Base-by-base conservation (phyloP, 2,329 filamentous ascomycete genomes). In the Moelleriella libera region DNA sequence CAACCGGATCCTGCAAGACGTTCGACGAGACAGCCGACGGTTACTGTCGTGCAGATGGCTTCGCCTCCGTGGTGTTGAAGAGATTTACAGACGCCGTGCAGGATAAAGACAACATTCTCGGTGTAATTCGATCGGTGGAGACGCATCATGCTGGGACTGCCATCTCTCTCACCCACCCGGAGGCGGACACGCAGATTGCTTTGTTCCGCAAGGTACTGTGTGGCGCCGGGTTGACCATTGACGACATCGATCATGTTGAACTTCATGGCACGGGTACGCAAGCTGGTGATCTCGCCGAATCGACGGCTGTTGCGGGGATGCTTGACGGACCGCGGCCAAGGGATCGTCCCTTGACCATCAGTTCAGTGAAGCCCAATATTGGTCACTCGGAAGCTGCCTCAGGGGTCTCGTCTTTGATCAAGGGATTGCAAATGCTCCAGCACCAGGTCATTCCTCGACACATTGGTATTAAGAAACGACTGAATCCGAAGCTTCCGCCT, bases 181-280 rank as follows among this genome's bases (percentile, higher is more conserved):
- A 89, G 60, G 82, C 78, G 2, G 80, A 78, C 12, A 83, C 84
- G 0, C 87, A 92, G 62, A 78, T 83, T 14, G 69, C 75, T 49
- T 67, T 90, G 8, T 90, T 84, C 56, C 75, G 75, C 47, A 71
- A 76, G 37, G 80, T 92, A 37, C 71, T 90, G 1, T 75, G 81
- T 44, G 78, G 82, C 43, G 81, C 84, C 41, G 82, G 83, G 51
- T 74, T 89, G 31, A 81, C 88, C 57, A 83, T 85, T 3, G 74
- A 79, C 47, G 83, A 88, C 52, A 75, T 94, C 45, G 80, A 80
- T 62, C 90, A 88, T 57, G 82, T 92, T 6, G 87, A 94, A 64
- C 87, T 90, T 80, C 87, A 94, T 63, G 87, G 87, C 10, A 94
- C 87, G 3, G 87, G 87, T 40, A 94, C 87, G 0, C 85, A 90